phyloP scores from a whole-genome alignment of 1,139 yeast genomes.

The Magnusiomyces clavatus region DNA sequence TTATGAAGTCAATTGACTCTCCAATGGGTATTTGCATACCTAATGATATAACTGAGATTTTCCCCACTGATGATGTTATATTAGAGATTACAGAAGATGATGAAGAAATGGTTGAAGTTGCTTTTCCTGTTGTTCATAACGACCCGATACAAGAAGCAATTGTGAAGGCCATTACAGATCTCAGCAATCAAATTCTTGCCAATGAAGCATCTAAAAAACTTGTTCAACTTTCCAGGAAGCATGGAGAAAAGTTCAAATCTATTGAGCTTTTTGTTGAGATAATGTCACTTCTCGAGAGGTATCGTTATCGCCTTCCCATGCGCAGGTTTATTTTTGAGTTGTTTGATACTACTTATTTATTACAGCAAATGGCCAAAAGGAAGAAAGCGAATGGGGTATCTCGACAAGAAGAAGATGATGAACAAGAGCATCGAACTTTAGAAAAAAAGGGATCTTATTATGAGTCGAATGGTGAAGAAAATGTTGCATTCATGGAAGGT shows the following conservation, averaged over 20 bases:
- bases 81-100: constrained; percentile 12
- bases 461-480: too few species aligned
- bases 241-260: constrained; percentile 50
- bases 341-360: constrained; percentile 48
- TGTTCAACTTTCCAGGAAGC: constrained; percentile 44
- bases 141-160: constrained; percentile 40
- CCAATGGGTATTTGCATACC: constrained; percentile 42
- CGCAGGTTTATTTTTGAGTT: constrained; percentile 64
- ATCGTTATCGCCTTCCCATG: constrained; percentile 55
- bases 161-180: constrained; percentile 50
- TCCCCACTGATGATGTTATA: constrained; percentile 12
- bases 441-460: too few species aligned
- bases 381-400: neutral
- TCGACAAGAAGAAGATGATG: too few species aligned
- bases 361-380: constrained; percentile 36
- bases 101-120: constrained; percentile 15
- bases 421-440: too few species aligned
- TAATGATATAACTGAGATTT: constrained; percentile 16
- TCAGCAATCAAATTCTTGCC: constrained; percentile 55
- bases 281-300: constrained; percentile 55
- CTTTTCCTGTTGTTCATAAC: neutral
- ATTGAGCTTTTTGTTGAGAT: constrained; percentile 53
- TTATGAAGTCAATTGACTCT: constrained; percentile 43
- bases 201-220: constrained; percentile 60
- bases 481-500: too few species aligned